Conservation (phyloP, 148 eudicot species). For the Cornus controversa region DNA sequence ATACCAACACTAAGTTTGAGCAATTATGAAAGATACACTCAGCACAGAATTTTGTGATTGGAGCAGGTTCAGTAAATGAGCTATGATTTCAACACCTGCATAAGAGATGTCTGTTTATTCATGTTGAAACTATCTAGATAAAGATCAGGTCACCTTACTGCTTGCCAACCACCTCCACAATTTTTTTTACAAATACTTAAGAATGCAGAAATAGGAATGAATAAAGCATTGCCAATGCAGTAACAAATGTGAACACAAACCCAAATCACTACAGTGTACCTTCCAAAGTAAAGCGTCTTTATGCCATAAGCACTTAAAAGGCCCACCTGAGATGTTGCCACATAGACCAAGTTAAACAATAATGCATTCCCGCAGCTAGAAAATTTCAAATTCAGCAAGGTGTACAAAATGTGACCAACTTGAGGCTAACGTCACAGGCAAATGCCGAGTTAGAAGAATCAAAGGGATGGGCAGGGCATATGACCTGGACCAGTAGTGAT, state of each 20-base stretch:
- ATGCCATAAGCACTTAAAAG: conserved; percentile 78
- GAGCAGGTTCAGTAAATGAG: neutral
- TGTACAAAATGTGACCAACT: neutral
- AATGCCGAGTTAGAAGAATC: no score
- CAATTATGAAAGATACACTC: neutral
- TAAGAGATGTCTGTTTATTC: neutral
- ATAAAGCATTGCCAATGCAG: neutral
- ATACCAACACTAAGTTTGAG: neutral
- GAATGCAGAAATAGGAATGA: neutral
- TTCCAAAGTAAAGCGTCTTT: conserved; percentile 87
- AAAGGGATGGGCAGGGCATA: no score
- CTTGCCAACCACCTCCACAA: no score
- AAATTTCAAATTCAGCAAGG: neutral
- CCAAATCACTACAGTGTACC: conserved; percentile 37
- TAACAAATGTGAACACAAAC: neutral
- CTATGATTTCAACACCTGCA: neutral
- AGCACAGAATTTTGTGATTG: neutral
- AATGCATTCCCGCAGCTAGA: neutral
- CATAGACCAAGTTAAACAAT: conserved; percentile 20
- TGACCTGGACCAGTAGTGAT: no score
- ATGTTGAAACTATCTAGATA: neutral
- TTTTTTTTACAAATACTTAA: no score
- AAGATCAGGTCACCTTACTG: neutral
- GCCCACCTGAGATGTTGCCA: conserved; percentile 56
- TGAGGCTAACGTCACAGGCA: no score